Conservation (phyloP, 2,329 filamentous ascomycete genomes). For the Pestalotiopsis sp. region DNA sequence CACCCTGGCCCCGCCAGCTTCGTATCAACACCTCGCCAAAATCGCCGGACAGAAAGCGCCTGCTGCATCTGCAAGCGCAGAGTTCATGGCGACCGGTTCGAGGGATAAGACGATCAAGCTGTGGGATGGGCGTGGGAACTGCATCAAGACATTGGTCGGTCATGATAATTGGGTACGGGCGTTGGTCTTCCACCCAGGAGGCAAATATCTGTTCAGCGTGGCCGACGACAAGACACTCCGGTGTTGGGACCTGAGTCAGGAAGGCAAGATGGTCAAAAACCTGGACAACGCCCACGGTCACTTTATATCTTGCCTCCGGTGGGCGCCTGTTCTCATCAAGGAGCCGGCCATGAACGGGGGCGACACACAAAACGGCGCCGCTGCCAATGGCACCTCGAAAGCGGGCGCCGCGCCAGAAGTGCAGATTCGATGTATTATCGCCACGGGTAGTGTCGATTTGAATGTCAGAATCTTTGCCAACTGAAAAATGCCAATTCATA, state of each 20-base stretch:
- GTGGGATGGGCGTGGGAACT: conserved; percentile 84
- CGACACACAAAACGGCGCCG: conserved; percentile 39
- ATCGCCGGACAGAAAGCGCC: conserved; percentile 87
- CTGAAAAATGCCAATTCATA: conserved; percentile 25
- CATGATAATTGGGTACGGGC: conserved; percentile 95
- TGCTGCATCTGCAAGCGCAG: conserved; percentile 71
- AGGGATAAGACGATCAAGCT: conserved; percentile 89
- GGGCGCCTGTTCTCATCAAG: conserved; percentile 78
- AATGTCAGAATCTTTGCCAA: conserved; percentile 79
- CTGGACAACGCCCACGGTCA: conserved; percentile 77
- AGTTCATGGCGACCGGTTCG: conserved; percentile 87
- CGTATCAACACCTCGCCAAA: conserved; percentile 76
- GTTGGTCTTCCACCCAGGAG: conserved; percentile 86
- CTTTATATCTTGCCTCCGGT: conserved; percentile 84
- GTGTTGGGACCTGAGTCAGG: conserved; percentile 92
- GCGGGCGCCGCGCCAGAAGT: conserved; percentile 50
- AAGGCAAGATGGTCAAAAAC: conserved; percentile 86
- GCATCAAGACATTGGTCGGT: conserved; percentile 81
- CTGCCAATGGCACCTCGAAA: conserved; percentile 51
- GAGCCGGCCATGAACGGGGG: conserved; percentile 52
- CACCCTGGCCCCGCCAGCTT: conserved; percentile 76
- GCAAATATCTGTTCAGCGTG: conserved; percentile 85
- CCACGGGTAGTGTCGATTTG: conserved; percentile 83
- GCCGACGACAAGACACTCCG: conserved; percentile 89
- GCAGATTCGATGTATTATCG: conserved; percentile 81